Conservation (phyloP, 495 filamentous ascomycete genomes). For the Stereocaulon alpinum region DNA sequence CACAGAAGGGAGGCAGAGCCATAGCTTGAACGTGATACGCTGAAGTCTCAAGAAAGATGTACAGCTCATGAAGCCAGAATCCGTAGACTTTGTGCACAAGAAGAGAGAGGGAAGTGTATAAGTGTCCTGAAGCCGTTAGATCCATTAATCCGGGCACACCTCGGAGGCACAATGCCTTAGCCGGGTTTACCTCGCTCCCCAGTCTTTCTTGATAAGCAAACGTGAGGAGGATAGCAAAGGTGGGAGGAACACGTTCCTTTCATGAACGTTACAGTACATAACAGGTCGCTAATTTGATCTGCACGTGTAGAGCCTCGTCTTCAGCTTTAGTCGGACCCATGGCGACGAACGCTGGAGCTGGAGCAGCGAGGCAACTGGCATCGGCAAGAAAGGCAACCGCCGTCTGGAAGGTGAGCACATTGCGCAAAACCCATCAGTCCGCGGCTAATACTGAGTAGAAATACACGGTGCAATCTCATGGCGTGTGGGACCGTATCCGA, state of each 20-base stretch:
- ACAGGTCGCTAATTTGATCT: background rate
- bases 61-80: too few relatives aligned
- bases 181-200: too few relatives aligned
- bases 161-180: too few relatives aligned
- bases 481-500: constrained; percentile 81
- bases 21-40: too few relatives aligned
- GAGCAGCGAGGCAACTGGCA: constrained; percentile 19
- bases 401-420: constrained; percentile 18
- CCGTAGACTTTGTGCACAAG: too few relatives aligned
- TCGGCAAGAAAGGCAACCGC: constrained; percentile 16
- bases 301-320: background rate
- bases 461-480: constrained; percentile 89
- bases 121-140: too few relatives aligned
- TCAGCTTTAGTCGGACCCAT: constrained; percentile 6
- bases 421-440: background rate
- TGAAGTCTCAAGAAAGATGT: too few relatives aligned
- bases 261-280: background rate
- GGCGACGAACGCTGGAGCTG: constrained; percentile 22
- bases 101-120: too few relatives aligned
- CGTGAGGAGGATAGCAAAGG: too few relatives aligned
- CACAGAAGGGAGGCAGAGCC: too few relatives aligned
- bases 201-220: too few relatives aligned
- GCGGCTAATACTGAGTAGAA: constrained; percentile 47
- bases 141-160: background rate
- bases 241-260: background rate